phyloP scores from a whole-genome alignment of 768 basidiomycete species.

The Kwoniella europaea region DNA sequence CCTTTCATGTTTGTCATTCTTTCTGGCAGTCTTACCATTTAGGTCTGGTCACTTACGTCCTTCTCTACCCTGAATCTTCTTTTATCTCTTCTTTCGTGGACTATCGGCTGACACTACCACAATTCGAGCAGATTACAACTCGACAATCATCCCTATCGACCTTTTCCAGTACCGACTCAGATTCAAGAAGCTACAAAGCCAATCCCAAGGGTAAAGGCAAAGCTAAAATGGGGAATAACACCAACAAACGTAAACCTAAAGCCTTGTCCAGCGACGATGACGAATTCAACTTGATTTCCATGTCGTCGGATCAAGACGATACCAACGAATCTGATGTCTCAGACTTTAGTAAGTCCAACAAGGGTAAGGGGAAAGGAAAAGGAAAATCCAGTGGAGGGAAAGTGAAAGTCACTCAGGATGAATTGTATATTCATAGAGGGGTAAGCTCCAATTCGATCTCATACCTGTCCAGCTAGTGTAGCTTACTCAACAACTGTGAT shows the following conservation, averaged over 20 bases:
- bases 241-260: neutral
- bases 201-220: neutral
- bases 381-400: constrained; percentile 10
- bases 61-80: neutral
- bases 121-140: neutral
- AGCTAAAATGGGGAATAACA: neutral
- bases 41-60: neutral
- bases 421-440: constrained; percentile 15
- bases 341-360: constrained; percentile 3
- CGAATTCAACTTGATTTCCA: constrained; percentile 4
- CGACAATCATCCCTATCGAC: neutral
- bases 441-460: no score
- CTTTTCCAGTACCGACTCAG: neutral
- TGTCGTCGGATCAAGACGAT: constrained; percentile 32
- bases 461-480: no score
- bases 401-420: constrained; percentile 9
- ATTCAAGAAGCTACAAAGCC: neutral
- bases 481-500: no score
- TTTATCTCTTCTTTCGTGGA: neutral
- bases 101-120: neutral
- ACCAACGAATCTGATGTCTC: constrained; percentile 29
- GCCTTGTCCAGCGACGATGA: constrained; percentile 8
- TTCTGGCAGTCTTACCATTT: neutral
- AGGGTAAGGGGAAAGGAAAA: constrained; percentile 11
- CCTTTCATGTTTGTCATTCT: neutral